Evolutionary conservation across 2,329 filamentous ascomycete species (phyloP), one percentile per base, ranked within the genome.

Genomic region (Penicillium sp.): DNA sequence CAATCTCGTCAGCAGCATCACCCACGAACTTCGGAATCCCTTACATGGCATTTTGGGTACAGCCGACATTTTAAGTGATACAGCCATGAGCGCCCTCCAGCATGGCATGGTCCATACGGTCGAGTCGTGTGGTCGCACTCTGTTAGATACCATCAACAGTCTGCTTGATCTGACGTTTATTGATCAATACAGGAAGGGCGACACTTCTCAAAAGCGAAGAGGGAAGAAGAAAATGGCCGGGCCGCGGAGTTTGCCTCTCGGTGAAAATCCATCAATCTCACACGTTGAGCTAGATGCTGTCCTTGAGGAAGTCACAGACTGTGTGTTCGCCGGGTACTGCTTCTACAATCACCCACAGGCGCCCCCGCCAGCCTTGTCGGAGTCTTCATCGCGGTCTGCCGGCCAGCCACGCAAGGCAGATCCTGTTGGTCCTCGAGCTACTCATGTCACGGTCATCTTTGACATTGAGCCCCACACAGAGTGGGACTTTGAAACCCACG

Each of bases 401-500:
- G 55, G 55, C 13, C 48, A 54, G 3, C 51, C 3, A 32, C 15
- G 4, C 36, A 29, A n/a, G 5, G 18, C 48, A n/a, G 33, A 52
- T 7, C 47, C 49, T 17, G 42, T 46, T 36, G 51, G 46, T 9
- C 48, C 46, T 40, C 20, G 36, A 10, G 23, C 45, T 4, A 46
- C 27, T 15, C 45, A 54, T 15, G 53, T 62, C n/a, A 59, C 66
- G 10, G 32, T 60, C n/a, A 58, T 63, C 5, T 57, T 79, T 15
- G 66, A 80, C 10, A 72, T 79, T 17, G 70, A 78, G n/a, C 59
- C 62, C 1, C 59, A 65, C 24, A 57, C 58, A 23, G 64, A 67
- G 17, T 82, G 79, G 77, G 58, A 61, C 1, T 78, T 78, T 18
- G 64, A 66, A 7, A 76, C 75, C 0, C 74, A 80, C 20, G 69